Base-by-base conservation (phyloP, 768 basidiomycete genomes). In the Mycena capillaripes region DNA sequence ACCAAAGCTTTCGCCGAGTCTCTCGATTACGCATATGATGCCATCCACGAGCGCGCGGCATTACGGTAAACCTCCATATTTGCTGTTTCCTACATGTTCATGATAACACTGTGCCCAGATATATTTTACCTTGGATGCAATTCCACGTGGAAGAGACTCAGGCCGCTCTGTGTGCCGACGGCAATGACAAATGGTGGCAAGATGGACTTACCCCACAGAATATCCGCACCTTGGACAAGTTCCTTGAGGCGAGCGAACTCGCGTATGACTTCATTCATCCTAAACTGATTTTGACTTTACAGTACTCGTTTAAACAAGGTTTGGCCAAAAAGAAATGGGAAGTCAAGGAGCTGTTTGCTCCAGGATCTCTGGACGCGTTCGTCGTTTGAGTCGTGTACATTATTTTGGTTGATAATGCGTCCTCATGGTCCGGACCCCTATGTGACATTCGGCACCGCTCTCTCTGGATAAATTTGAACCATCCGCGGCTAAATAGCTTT, bases 81-180 rank as follows among this genome's bases (percentile, higher is more conserved):
- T 40, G 4, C n/a, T 27, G 2, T 25, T 8, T 12, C 38, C 4
- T 29, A 9, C 38, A 38, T 8, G 0, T 59, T 29, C 21, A 36
- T 17, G 10, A 25, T 40, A 38, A 59, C 32, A 19, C 25, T 44
- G 10, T 29, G 27, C 21, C 46, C 44, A 70, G 62, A 36, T 75
- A 73, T 48, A 76, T 73, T 14, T 29, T 76, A 17, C 72, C 72
- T 11, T 73, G 72, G 72, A 60, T 76, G 58, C 69, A 70, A 52
- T 73, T 68, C 57, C 75, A 73, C 34, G 75, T 76, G 14, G 73
- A 76, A 61, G 70, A 76, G 48, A 76, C 75, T 0, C 69, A 74
- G 44, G 68, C 72, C 11, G 75, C 70, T 21, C 16, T 75, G 57
- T 67, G 69, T 29, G 14, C 40, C n/a, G 61, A 69, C 12, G 73